These are phyloP conservation scores for Xerocomus spinulosus DNA, from an alignment of 768 basidiomycete species.

Conservation along the genomic window DNA sequence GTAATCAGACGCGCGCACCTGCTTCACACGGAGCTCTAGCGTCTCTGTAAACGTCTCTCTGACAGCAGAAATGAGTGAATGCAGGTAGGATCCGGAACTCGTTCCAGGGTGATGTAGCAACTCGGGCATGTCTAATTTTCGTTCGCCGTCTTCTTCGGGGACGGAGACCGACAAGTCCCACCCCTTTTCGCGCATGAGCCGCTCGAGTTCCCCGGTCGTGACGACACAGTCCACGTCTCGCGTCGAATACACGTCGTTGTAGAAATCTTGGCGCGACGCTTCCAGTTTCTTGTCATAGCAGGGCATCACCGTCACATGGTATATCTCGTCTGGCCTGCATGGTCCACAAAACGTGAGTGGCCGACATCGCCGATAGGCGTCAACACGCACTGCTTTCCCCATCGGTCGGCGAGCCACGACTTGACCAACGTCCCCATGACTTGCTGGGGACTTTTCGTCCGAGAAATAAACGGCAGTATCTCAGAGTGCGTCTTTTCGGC, in stretches of 20 bases:
- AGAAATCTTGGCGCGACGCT: constrained; percentile 92
- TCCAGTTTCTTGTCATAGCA: constrained; percentile 99
- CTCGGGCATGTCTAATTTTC: constrained; percentile 51
- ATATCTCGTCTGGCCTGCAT: constrained; percentile 76
- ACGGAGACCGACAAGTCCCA: constrained; percentile 69
- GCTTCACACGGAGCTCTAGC: constrained; percentile 49
- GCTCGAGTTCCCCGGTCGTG: constrained; percentile 90
- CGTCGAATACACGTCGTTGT: constrained; percentile 72
- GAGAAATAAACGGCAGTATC: constrained; percentile 86
- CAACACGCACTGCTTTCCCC: constrained; percentile 61
- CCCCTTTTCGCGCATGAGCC: constrained; percentile 75
- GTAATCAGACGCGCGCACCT: constrained; percentile 70
- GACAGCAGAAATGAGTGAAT: constrained; percentile 64
- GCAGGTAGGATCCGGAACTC: constrained; percentile 90
- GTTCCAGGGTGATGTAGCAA: constrained; percentile 76
- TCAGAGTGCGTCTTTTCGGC: constrained; percentile 96
- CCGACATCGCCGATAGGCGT: neutral
- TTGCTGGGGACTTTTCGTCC: constrained; percentile 90
- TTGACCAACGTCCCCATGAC: constrained; percentile 94
- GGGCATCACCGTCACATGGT: constrained; percentile 97
- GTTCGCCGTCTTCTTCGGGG: constrained; percentile 41
- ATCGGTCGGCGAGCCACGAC: constrained; percentile 68
- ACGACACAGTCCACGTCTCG: constrained; percentile 97
- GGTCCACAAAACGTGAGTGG: constrained; percentile 2
- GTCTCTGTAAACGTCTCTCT: constrained; percentile 38